These are phyloP conservation scores for Globisporangium megalacanthum DNA, from an alignment of 352 stramenopile species.

Conservation along the genomic window DNA sequence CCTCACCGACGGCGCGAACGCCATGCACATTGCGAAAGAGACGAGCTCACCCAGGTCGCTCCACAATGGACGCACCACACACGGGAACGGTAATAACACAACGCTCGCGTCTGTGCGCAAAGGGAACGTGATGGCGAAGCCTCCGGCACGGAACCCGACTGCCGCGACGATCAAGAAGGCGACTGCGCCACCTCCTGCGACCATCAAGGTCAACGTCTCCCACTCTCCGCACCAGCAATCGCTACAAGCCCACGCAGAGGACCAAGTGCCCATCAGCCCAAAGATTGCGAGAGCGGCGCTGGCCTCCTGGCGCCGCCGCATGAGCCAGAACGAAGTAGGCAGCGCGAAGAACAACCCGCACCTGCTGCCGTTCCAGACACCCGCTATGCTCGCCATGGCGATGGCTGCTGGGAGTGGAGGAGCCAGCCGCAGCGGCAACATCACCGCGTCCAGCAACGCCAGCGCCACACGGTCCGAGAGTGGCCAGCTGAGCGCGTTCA, in stretches of 20 bases:
- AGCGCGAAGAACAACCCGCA: slow-evolving; percentile 20
- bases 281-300: slow-evolving; percentile 33
- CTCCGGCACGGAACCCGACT: neutral
- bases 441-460: slow-evolving; percentile 11
- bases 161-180: slow-evolving; percentile 7
- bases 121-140: neutral
- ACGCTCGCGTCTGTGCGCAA: slow-evolving; percentile 9
- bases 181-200: slow-evolving; percentile 11
- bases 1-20: slow-evolving; percentile 37
- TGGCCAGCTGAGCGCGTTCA: slow-evolving; percentile 10
- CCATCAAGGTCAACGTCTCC: slow-evolving; percentile 15
- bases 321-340: slow-evolving; percentile 11
- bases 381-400: neutral
- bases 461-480: slow-evolving; percentile 8
- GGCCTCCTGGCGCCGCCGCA: slow-evolving; percentile 36
- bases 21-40: slow-evolving; percentile 29
- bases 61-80: slow-evolving; percentile 15
- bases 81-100: neutral
- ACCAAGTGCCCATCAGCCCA: slow-evolving; percentile 20
- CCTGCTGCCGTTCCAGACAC: slow-evolving; percentile 30
- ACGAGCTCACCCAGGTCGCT: slow-evolving; percentile 11
- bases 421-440: neutral
- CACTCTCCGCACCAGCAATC: neutral
- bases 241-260: neutral
- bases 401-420: neutral